Evolutionary conservation across 257 asterid genomes (phyloP), one percentile per base, ranked within the genome.

Genomic region (Solanum pennellii): DNA sequence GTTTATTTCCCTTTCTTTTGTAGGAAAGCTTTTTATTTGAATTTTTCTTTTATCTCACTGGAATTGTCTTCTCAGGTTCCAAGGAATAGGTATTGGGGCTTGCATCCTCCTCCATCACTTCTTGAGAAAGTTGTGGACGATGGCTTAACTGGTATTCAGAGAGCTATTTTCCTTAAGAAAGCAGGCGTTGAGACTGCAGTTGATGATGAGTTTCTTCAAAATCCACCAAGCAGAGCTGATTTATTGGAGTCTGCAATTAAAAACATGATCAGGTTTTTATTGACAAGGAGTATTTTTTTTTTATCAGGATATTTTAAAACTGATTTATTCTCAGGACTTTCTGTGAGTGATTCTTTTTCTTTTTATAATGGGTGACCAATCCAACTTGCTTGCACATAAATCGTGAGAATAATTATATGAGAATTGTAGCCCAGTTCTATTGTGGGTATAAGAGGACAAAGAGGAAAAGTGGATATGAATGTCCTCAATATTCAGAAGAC

Each of bases 71-170:
- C 91, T 59, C 94, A 97, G 99, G 98, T 93, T 84, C 98, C 98
- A 12, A 94, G 99, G 89, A 96, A 96, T 74, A 92, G 99, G 45
- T 97, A 97, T 90, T 97, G 99, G 99, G 98, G 99, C 27, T 91
- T 97, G 93, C 99, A 97, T 91, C 99, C 99, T 92, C 99, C 99
- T 89, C 99, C 99, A 69, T 87, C 91, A 86, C 97, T 92, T 87
- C 98, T 97, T 86, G 99, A 97, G 91, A 93, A 92, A 89, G 97
- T 97, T 72, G 92, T 97, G 87, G 99, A 97, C 86, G 96, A 96
- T 89, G 98, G 99, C 84, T 88, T 97, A 91, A 88, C 92, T 88
- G 92, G 94, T 85, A 92, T 95, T 83, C 99, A 97, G 88, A 95
- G 96, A 93, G 98, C 98, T 88, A 92, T 92, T 88, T 97, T 95